Base-by-base conservation (phyloP, 805 yeast genomes). In the Lachancea cidri region DNA sequence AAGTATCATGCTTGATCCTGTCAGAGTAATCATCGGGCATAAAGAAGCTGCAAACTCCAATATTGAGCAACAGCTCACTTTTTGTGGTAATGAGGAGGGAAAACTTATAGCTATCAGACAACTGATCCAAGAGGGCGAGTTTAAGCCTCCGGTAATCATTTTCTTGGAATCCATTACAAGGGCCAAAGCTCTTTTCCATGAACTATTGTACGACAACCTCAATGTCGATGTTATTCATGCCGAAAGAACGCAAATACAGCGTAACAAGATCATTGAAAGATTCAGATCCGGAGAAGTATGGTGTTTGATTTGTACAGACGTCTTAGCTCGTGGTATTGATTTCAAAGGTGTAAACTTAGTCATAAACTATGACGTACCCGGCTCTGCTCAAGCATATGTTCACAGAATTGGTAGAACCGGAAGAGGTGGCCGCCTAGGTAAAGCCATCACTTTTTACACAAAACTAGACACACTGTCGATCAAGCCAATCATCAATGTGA, bases 361-460 rank as follows among this genome's bases (percentile, higher is more conserved):
- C 31, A 86, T 93, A 50, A 93, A 93, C 65, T 93, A 93, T 62
- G 99, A 93, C 65, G 95, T 93, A 9, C 99, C 99, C 14, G 85
- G 80, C 54, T 77, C 83, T 33, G 87, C 97, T 1, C 97, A 91
- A 63, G 83, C 96, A 0, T 93, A 93, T 61, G 96, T 93, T 35
- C 99, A 93, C 64, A 79, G 99, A 67, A 86, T 93, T 55, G 99
- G 99, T 64, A 83, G 99, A 72, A 91, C 98, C 2, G 99, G 98
- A 52, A 82, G 99, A 73, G 96, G 87, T 40, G 96, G 95, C 1
- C 78, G 83, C 45, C 55, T 66, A 6, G 98, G 99, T 43, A 74
- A 74, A 52, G 97, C 98, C 0, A 77, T 93, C 15, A 93, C 98
- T 0, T 81, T 89, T 50, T 93, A 85, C 68, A 91, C 98, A 18